Percentiles rank a stretch among this genome's conserved stretches.
Evolutionary conservation across 2,329 filamentous ascomycete genomes (phyloP).

Genomic region (Mollisiaceae sp.): DNA sequence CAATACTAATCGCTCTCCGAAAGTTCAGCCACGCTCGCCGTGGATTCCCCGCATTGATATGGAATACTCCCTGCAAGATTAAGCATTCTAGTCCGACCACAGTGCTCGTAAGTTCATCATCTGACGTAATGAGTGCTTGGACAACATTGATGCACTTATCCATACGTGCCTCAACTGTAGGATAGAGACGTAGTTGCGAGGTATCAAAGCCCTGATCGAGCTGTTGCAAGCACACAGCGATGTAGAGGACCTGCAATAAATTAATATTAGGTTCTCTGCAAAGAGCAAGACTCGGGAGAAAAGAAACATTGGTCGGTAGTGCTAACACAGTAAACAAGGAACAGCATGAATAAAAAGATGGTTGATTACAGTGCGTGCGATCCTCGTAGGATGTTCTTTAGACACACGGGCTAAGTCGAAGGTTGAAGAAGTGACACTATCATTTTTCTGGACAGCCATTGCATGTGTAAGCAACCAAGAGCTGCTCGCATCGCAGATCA

Average conservation of each 20-base stretch:
- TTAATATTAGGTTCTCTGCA: no score
- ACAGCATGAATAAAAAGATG: no score
- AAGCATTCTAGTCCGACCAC: constrained; percentile 58
- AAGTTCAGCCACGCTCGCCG: constrained; percentile 55
- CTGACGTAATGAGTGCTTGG: constrained; percentile 47
- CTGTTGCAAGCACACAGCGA: constrained; percentile 41
- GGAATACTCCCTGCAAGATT: constrained; percentile 53
- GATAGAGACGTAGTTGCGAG: constrained; percentile 29
- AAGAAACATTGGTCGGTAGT: no score
- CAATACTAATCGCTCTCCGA: constrained; percentile 55
- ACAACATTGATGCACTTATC: constrained; percentile 38
- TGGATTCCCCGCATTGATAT: constrained; percentile 53
- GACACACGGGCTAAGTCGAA: constrained; percentile 35
- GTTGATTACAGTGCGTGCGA: constrained; percentile 33
- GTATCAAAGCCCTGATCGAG: constrained; percentile 35
- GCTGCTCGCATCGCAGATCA: constrained; percentile 33
- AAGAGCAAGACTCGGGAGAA: no score
- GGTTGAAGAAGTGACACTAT: constrained; percentile 13
- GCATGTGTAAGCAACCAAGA: constrained; percentile 39
- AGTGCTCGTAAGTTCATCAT: constrained; percentile 52
- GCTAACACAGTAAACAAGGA: no score
- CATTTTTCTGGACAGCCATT: constrained; percentile 23
- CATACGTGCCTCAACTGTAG: constrained; percentile 34
- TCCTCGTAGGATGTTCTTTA: constrained; percentile 35
- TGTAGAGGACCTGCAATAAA: constrained; percentile 24